Base-by-base conservation (phyloP, 192 early-diverging fungal genomes). In the Podila epigama region DNA sequence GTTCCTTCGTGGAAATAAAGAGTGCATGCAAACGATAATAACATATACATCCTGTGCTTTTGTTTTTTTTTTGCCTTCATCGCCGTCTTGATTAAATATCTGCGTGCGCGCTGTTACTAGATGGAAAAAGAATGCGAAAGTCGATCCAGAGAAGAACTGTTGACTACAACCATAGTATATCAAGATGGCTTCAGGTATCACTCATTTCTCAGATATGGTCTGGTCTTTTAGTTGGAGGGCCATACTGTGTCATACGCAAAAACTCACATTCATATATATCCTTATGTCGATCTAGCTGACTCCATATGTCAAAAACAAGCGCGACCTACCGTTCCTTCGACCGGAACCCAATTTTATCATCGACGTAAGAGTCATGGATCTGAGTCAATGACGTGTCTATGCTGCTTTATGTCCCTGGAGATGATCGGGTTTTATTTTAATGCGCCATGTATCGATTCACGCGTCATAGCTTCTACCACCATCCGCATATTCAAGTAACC, bases 111-210 rank as follows among this genome's bases (percentile, higher is more conserved):
- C n/a, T n/a, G n/a, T 32, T 81, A 0, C 84, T 91, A 77, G 88
- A 90, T 59, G 91, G 90, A 63, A 95, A 93, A 69, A 88, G 89
- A 18, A 88, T 95, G 78, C 85, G 96, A 57, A 93, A 94, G 75
- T 94, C 93, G 13, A 91, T 97, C 65, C 94, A 97, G 81, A 84
- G 97, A 51, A 85, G 92, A 12, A 99, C 97, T 0, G 92, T 99
- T 18, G 97, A 99, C 81, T 96, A 94, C 79, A 94, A 96, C 65
- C 86, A 93, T 20, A 87, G 91, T 28, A 85, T 96, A 13, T 88
- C 91, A 41, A 86, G 90, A 60, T 91, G 92, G 63, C 79, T 92
- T 42, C 88, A 95, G 85, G 89, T 94, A 84, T 50, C 15, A 8
- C 16, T 20, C 22, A 1, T n/a, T n/a, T n/a, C n/a, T n/a, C n/a